These are phyloP conservation scores for Anastatica hierochuntica DNA, from an alignment of 345 rosid species.

Conservation along the genomic window DNA sequence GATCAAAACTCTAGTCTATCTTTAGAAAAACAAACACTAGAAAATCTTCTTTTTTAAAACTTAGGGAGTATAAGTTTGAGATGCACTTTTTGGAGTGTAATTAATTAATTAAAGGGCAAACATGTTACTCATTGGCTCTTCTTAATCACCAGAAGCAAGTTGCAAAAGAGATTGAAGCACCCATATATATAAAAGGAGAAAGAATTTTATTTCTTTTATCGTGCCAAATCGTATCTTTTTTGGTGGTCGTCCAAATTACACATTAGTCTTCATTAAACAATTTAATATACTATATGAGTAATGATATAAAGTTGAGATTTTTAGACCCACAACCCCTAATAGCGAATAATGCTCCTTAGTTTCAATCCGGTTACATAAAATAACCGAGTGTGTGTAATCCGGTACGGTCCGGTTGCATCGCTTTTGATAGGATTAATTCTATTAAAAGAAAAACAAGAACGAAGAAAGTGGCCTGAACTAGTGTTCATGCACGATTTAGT, in stretches of 20 bases:
- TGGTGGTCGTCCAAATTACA: too few relatives aligned
- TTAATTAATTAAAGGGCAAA: constrained; percentile 1
- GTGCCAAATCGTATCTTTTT: too few relatives aligned
- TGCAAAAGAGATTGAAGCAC: constrained; percentile 23
- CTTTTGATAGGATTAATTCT: too few relatives aligned
- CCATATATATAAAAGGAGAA: background rate
- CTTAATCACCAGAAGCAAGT: constrained; percentile 21
- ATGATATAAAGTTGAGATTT: too few relatives aligned
- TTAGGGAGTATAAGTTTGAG: background rate
- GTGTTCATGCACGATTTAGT: background rate
- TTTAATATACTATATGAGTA: too few relatives aligned
- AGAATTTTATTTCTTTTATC: too few relatives aligned
- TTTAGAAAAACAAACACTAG: too few relatives aligned
- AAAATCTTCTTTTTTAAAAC: too few relatives aligned
- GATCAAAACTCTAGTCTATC: too few relatives aligned
- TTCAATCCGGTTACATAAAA: constrained; percentile 3
- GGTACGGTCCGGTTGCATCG: background rate
- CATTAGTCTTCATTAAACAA: too few relatives aligned
- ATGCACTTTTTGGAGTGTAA: background rate
- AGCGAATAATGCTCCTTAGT: background rate
- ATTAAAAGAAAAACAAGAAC: too few relatives aligned
- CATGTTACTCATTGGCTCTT: constrained; percentile 20
- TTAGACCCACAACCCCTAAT: constrained; percentile 8
- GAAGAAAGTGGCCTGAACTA: too few relatives aligned
- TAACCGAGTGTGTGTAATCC: background rate